Evolutionary conservation across 1,284 basidiomycete species (phyloP), one percentile per base, ranked within the genome.

Genomic region (Sphaerobolus stellatus): DNA sequence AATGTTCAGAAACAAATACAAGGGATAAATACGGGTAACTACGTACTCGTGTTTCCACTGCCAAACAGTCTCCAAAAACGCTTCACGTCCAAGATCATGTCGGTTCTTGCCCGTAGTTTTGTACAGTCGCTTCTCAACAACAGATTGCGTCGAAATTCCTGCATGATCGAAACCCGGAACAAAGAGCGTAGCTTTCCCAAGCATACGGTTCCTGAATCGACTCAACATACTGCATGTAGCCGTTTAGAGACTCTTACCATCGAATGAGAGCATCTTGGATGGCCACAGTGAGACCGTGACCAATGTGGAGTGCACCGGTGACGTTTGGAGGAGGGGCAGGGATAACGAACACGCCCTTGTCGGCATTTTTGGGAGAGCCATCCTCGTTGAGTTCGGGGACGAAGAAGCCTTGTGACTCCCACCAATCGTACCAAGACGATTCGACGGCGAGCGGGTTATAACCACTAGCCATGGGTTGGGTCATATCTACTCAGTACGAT

Each of bases 371-470:
- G 31, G 75, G 63, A 11, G 77, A 77, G 48, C 85, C 85, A 59
- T 88, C 77, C 11, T 77, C 63, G 8, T 78, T 76, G 59, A 86
- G 74, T 56, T 84, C 79, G 1, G 97, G 97, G 61, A 86, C 80
- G 80, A 98, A 99, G 80, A 88, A 97, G 11, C 92, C 92, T 68
- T 90, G 79, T 27, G 86, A 82, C 54, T 87, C 79, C 97, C 97
- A 99, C 97, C 97, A 99, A 65, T 96, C 93, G 68, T 98, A 99
- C 94, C 97, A 98, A 9, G 94, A 90, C 5, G 94, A 82, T 71
- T 99, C 97, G 59, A 99, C 89, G 50, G 93, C 92, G 61, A 90
- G 86, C 11, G 96, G 97, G 70, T 99, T 96, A 76, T 98, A 99
- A 4, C 90, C 91, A 29, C 81, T 80, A 11, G 90, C 82, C 88